These are phyloP conservation scores for Tillandsia fasciculata DNA, from an alignment of 176 grass and related monocot species.

Conservation along the genomic window DNA sequence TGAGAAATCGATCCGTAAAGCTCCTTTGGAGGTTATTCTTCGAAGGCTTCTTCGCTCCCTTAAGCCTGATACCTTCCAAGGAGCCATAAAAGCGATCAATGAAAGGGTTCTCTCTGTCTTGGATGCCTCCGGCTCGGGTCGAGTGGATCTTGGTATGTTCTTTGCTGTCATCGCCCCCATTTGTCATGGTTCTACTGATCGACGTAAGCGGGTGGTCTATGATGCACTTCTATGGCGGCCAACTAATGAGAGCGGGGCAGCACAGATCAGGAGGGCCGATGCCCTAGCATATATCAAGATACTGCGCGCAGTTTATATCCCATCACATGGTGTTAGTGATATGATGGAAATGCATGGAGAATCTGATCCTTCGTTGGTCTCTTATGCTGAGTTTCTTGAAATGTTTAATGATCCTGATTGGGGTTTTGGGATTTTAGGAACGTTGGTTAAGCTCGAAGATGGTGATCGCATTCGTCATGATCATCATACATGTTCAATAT, in stretches of 20 bases:
- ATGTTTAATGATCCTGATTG: conserved; percentile 97
- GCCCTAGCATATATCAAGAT: conserved; percentile 67
- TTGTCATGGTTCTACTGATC: conserved; percentile 58
- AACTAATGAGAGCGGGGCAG: conserved; percentile 49
- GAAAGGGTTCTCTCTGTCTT: conserved; percentile 79
- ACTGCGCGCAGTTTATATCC: conserved; percentile 75
- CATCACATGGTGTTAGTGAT: conserved; percentile 64
- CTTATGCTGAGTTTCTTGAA: conserved; percentile 82
- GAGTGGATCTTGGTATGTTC: conserved; percentile 92
- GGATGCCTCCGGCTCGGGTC: conserved; percentile 74
- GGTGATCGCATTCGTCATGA: conserved; percentile 88
- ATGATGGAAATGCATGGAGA: conserved; percentile 90
- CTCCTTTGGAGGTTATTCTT: conserved; percentile 80
- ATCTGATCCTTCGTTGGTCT: conserved; percentile 87
- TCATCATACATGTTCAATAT: conserved; percentile 70
- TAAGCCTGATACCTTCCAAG: conserved; percentile 88
- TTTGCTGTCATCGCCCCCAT: conserved; percentile 83
- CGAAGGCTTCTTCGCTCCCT: conserved; percentile 76
- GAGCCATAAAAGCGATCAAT: conserved; percentile 76
- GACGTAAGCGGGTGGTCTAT: conserved; percentile 58
- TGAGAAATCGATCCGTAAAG: conserved; percentile 88
- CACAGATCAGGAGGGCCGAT: conserved; percentile 74
- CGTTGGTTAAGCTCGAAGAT: conserved; percentile 82
- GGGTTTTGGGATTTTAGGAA: conserved; percentile 83
- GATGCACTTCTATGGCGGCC: conserved; percentile 90